These are phyloP conservation scores for Zelonia costaricensis DNA, from an alignment of 208 protist species.

Conservation along the genomic window DNA sequence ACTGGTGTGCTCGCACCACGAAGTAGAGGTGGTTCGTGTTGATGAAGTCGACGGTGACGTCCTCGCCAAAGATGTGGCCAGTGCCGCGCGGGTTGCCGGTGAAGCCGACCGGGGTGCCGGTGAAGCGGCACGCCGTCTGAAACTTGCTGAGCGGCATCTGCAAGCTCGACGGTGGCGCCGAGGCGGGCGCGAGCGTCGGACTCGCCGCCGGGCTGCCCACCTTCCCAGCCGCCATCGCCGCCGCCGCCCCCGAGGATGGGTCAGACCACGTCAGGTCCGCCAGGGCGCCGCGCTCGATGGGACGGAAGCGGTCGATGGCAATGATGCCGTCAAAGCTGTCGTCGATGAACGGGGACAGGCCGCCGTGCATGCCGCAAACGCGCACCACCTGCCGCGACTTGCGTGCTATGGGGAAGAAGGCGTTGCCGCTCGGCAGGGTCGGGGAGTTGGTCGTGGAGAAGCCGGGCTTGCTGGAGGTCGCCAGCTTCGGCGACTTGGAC, in stretches of 20 bases:
- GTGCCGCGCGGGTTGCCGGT: conserved; percentile 98
- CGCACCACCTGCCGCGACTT: conserved; percentile 37
- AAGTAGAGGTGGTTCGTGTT: conserved; percentile 97
- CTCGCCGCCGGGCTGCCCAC: not conserved
- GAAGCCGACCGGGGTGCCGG: conserved; percentile 86
- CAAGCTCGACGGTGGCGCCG: too few relatives aligned
- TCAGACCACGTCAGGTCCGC: conserved; percentile 99
- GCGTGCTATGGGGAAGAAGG: conserved; percentile 2
- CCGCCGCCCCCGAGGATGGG: conserved; percentile 59
- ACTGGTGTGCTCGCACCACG: conserved; percentile 98
- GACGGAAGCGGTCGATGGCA: conserved; percentile 91
- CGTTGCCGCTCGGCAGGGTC: conserved; percentile 2
- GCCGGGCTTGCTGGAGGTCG: not conserved
- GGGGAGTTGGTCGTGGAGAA: not conserved
- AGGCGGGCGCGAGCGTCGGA: too few relatives aligned
- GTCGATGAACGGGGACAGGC: conserved; percentile 96
- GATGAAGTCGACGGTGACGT: conserved; percentile 97
- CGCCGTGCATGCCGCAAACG: conserved; percentile 98
- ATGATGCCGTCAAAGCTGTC: conserved; percentile 96
- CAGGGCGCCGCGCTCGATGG: conserved; percentile 96
- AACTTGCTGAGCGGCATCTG: conserved; percentile 26
- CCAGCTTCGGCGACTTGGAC: not conserved
- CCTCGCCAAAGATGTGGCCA: conserved; percentile 98
- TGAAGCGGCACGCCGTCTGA: conserved; percentile 36
- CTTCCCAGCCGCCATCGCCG: not conserved